Conservation (phyloP, 352 stramenopile species). For the Albugo candida region DNA sequence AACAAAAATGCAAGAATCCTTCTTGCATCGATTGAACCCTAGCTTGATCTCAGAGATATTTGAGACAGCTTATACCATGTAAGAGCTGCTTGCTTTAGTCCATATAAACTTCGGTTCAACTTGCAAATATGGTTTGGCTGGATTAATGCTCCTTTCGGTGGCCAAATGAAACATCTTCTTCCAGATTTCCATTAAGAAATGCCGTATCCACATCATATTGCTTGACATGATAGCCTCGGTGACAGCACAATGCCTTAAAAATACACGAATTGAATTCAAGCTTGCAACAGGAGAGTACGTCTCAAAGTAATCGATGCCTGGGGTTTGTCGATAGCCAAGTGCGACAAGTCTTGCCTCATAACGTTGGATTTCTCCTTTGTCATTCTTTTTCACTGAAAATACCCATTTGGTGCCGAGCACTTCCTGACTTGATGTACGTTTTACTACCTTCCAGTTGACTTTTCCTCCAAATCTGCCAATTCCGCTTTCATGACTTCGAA, state of each 20-base stretch:
- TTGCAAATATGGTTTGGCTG: constrained; percentile 3
- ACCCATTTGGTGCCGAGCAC: constrained; percentile 6
- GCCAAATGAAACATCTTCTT: neutral
- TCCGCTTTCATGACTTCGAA: neutral
- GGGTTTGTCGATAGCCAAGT: constrained; percentile 3
- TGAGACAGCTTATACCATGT: constrained; percentile 13
- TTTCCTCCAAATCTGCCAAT: neutral
- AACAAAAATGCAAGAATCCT: constrained; percentile 9
- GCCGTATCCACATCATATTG: neutral
- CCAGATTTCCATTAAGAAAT: neutral
- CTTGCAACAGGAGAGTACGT: constrained; percentile 1
- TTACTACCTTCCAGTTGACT: neutral
- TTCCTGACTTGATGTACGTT: neutral
- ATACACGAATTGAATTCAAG: neutral
- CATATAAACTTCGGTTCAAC: constrained; percentile 10
- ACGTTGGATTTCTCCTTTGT: constrained; percentile 1
- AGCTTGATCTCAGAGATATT: constrained; percentile 1
- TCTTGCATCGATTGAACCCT: constrained; percentile 3
- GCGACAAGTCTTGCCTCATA: constrained; percentile 6
- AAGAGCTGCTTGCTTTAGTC: constrained; percentile 7
- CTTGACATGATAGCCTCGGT: neutral
- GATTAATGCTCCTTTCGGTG: neutral
- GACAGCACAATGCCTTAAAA: neutral
- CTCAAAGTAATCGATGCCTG: constrained; percentile 3
- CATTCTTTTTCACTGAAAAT: constrained; percentile 3